Evolutionary conservation across 306 rosid genomes (phyloP).

Genomic region (Cucurbita ficifolia): DNA sequence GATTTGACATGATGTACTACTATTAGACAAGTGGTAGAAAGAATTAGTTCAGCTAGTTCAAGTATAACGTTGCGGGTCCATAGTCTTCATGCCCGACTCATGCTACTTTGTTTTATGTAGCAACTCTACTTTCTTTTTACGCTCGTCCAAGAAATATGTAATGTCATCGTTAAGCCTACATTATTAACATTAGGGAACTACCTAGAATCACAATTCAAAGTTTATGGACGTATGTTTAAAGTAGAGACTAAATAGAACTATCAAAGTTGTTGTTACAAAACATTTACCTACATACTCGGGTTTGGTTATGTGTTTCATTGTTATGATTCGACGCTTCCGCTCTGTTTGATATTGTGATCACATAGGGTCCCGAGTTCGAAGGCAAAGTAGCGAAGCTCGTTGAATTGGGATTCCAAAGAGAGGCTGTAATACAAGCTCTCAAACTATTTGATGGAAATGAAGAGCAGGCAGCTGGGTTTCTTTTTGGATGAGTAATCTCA

Average conservation of each 20-base stretch:
- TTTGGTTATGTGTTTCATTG: background rate
- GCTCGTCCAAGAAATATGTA: background rate
- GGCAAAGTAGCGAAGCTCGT: conserved; percentile 82
- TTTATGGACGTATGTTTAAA: background rate
- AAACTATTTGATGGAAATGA: conserved; percentile 45
- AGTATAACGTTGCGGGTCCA: too few species aligned
- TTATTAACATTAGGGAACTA: background rate
- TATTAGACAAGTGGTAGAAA: too few species aligned
- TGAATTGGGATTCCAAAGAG: conserved; percentile 82
- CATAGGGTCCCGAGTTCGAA: conserved; percentile 58
- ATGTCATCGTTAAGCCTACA: background rate
- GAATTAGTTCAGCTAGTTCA: too few species aligned
- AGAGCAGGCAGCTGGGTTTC: conserved; percentile 44
- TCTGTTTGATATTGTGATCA: conserved; percentile 7
- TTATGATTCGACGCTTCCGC: background rate
- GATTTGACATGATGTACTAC: background rate
- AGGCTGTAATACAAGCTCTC: conserved; percentile 74
- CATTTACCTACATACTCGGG: background rate
- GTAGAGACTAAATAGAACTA: background rate
- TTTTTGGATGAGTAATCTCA: conserved; percentile 18
- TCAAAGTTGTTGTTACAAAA: background rate
- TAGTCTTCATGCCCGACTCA: background rate
- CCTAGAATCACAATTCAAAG: background rate
- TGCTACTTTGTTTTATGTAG: background rate
- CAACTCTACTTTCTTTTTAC: background rate